Conservation (phyloP, 176 grass and related monocot genomes). For the Zoysia japonica region DNA sequence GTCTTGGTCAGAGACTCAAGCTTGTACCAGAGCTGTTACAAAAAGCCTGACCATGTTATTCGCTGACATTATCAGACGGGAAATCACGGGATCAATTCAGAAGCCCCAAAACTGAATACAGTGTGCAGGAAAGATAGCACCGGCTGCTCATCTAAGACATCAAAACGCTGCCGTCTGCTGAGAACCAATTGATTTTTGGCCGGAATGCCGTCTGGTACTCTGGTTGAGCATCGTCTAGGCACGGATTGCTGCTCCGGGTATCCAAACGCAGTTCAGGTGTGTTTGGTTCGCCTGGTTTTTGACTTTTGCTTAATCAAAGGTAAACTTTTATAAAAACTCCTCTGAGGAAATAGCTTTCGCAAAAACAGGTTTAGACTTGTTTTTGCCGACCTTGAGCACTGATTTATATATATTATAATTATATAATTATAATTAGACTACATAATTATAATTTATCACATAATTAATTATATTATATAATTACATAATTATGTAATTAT, state of each 20-base stretch:
- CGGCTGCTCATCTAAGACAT: neutral
- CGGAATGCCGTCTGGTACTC: neutral
- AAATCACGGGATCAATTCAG: neutral
- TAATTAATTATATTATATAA: too few relatives aligned
- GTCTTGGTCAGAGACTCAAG: neutral
- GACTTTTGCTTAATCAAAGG: too few relatives aligned
- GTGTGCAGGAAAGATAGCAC: neutral
- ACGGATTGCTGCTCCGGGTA: neutral
- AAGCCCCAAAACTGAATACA: neutral
- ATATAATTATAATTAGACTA: too few relatives aligned
- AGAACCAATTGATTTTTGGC: neutral
- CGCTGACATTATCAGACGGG: neutral
- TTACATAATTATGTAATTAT: too few relatives aligned
- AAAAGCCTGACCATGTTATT: neutral
- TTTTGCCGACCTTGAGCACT: too few relatives aligned
- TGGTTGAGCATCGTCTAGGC: neutral
- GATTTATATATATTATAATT: too few relatives aligned
- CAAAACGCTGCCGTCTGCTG: too few relatives aligned
- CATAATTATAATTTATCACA: too few relatives aligned
- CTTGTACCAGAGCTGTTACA: neutral
- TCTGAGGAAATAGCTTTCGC: too few relatives aligned
- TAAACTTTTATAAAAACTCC: too few relatives aligned
- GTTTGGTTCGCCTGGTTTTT: too few relatives aligned
- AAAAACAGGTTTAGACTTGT: too few relatives aligned
- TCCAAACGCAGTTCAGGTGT: neutral